Evolutionary conservation across 2,329 filamentous ascomycete genomes (phyloP), one percentile per base, ranked within the genome.

Genomic region (Aspergillus pseudoterreus): DNA sequence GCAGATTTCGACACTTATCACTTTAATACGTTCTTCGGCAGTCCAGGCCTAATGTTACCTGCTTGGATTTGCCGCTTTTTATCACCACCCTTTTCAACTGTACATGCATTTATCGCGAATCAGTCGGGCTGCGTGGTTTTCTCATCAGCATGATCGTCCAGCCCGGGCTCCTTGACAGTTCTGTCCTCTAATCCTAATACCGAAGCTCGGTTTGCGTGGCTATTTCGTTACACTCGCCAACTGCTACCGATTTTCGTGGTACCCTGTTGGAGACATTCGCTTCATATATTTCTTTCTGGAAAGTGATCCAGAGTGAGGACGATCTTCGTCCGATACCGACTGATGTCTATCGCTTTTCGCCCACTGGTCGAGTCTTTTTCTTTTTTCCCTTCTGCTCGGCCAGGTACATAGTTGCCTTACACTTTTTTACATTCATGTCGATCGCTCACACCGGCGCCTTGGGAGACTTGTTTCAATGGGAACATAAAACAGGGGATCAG

Each of bases 111-210:
- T 49, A 61, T 55, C 51, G 54, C 52, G 52, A 57, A 50, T 50
- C 52, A 53, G 54, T 56, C 52, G 52, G 56, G 52, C 47, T 53
- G 49, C 42, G 49, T 47, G n/a, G 43, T 49, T 54, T 12, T 22
- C 6, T 38, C 12, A 8, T 19, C 15, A 42, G 51, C 48, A 21
- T 50, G 45, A 22, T 55, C 45, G 51, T 47, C 39, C 48, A 44
- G 50, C 50, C 46, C 47, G 47, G 21, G 49, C 44, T 49, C 52
- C 47, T 51, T 38, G 58, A 53, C 12, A 55, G 49, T 56, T 65
- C 67, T 63, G 64, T 68, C 65, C 50, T 69, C 15, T 72, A 72
- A 72, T 71, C 53, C 59, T 72, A 72, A 72, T 72, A 60, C 62
- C 59, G 63, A 68, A 62, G 55, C 53, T 53, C 43, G 35, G 47